Percentiles rank a stretch among this genome's conserved stretches.
phyloP scores from a whole-genome alignment of 1,139 yeast species.

The Magnusiomyces starmeri region DNA sequence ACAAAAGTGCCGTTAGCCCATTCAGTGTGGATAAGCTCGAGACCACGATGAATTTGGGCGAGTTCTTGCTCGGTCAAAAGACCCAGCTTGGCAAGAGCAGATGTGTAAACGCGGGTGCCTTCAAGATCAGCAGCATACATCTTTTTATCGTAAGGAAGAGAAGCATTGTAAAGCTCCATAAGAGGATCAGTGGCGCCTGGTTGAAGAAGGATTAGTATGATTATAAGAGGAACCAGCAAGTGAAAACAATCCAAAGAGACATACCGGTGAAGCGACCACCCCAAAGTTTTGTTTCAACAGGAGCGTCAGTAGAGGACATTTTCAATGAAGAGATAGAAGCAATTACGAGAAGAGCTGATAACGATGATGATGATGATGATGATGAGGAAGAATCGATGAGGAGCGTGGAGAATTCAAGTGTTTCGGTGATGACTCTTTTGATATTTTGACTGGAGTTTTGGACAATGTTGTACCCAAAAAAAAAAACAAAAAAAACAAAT shows the following conservation, averaged over 20 bases:
- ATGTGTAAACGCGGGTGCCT: conserved; percentile 89
- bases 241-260: not conserved
- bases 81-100: conserved; percentile 74
- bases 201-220: not conserved
- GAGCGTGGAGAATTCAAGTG: not conserved
- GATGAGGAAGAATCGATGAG: not conserved
- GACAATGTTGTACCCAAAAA: no score
- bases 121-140: conserved; percentile 93
- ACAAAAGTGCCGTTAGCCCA: conserved; percentile 72
- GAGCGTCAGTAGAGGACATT: conserved; percentile 17
- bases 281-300: conserved; percentile 63
- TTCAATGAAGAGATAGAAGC: no score
- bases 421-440: not conserved
- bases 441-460: no score
- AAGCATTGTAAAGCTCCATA: conserved; percentile 95
- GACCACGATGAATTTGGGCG: conserved; percentile 71
- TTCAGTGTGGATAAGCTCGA: conserved; percentile 61
- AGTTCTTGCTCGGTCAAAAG: conserved; percentile 67
- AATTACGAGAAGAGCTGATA: no score
- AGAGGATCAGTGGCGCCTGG: conserved; percentile 79
- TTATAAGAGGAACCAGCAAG: not conserved
- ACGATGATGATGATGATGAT: no score
- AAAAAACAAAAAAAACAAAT: no score
- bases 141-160: conserved; percentile 87
- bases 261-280: conserved; percentile 94